Evolutionary conservation across 73 alveolate genomes (phyloP), one percentile per base, ranked within the genome.

Genomic region (Stentor roeselii): DNA sequence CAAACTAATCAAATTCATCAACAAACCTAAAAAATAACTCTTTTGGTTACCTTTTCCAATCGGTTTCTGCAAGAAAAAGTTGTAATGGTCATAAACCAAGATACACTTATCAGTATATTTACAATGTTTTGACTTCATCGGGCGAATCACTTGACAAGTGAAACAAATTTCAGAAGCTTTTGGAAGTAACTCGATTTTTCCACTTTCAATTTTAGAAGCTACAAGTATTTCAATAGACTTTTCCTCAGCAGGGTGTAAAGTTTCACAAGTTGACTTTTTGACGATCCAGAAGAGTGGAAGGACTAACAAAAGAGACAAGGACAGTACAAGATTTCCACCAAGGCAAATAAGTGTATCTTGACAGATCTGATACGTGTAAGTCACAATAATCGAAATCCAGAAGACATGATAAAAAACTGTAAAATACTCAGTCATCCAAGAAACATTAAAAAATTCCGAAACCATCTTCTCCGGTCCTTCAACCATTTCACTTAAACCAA

Each of bases 41-140:
- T 67, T 67, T 27, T 67, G 80, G 41, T 67, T 67, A 67, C 34
- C 41, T 67, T 67, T 21, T 3, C 80, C 80, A 27, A 67, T 34
- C 27, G 41, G 37, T 67, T 67, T 67, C 42, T 67, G n/a, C 34
- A 67, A 30, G 34, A 67, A 67, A 21, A 30, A 21, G 37, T 40
- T 27, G 41, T 30, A 32, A 32, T 67, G 80, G 41, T 67, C 80
- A 67, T 67, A 67, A 21, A 1, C 80, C 1, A 32, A 27, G 2
- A 67, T 40, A 67, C 80, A 67, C 0, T 21, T 67, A 67, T 67
- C 34, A 21, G 41, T 21, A 34, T 21, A 67, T 2, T 32, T 67
- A 2, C 80, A 67, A 67, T 67, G 80, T 67, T 67, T 67, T 30
- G 80, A 67, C 41, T 40, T 21, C 37, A 27, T n/a, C 0, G 80